Base-by-base conservation (phyloP, 1,284 basidiomycete species). In the Moesziomyces aphidis region DNA sequence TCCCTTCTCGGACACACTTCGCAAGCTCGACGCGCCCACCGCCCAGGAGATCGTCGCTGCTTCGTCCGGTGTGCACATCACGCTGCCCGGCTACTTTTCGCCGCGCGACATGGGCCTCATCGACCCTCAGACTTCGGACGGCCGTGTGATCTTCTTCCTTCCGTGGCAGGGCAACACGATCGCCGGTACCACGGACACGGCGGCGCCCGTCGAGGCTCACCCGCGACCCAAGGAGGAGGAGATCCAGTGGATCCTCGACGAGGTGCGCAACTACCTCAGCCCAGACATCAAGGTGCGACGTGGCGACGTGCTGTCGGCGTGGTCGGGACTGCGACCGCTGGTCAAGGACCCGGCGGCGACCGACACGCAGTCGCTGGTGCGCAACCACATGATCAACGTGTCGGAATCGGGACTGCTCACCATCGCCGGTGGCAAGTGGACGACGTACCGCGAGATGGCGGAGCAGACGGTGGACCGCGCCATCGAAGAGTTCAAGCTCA, bases 121-220 rank as follows among this genome's bases (percentile, higher is more conserved):
- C 57, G 96, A 99, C 86, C 96, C 96, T 0, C 89, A 93, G 11
- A 98, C 96, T 9, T 95, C 93, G 0, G 96, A 99, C 79, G 96
- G 96, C 1, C 91, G 96, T 49, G 95, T 99, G 66, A 96, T 98
- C 83, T 99, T 98, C 89, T 97, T 98, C 90, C 89, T 99, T 22
- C 96, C 96, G 0, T 99, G 96, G 96, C 92, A 97, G 86, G 96
- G 96, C 23, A 94, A 93, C 86, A 95, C 95, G 51, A 96, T 99
- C 72, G 96, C 96, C 4, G 96, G 95, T 26, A 98, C 96, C 7
- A 99, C 96, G 22, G 96, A 99, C 85, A 89, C 92, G 0, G 92
- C 93, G 1, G 90, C 92, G 0, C 86, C 86, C 4, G 92, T 97
- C 61, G 89, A 90, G 57, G 88, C 90, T 52, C 91, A 96, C 79